These are phyloP conservation scores for Uromyces viciae-fabae DNA, from an alignment of 1,284 basidiomycete genomes.

Conservation along the genomic window DNA sequence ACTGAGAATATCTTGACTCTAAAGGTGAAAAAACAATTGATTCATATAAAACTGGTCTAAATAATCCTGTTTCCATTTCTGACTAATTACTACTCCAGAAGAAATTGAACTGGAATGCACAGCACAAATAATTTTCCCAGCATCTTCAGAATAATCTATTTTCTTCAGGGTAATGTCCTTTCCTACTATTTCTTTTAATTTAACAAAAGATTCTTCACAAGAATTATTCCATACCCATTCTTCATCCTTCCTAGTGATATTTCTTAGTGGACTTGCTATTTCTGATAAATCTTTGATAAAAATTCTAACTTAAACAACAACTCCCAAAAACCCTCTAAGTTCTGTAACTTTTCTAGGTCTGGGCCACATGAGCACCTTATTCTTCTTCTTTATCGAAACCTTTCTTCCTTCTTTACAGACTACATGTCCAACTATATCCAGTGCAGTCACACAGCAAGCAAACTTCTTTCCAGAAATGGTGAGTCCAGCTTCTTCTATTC, in stretches of 20 bases:
- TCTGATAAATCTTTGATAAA: background rate
- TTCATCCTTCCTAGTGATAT: background rate
- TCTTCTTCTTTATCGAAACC: background rate
- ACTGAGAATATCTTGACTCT: no score
- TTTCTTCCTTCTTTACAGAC: background rate
- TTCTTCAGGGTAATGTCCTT: background rate
- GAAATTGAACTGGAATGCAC: no score
- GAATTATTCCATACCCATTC: background rate
- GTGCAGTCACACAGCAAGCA: background rate
- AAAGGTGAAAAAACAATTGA: no score
- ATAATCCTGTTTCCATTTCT: no score
- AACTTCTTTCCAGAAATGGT: slow-evolving; percentile 19
- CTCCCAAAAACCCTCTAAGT: background rate
- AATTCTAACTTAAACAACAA: slow-evolving; percentile 6
- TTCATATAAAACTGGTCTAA: no score
- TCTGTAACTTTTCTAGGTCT: background rate
- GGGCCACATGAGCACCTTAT: slow-evolving; percentile 6
- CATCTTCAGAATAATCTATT: background rate
- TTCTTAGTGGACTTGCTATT: background rate
- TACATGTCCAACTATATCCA: slow-evolving; percentile 6
- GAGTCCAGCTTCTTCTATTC: slow-evolving; percentile 31
- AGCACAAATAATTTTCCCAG: no score
- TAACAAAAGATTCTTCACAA: background rate
- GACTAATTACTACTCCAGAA: no score
- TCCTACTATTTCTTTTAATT: background rate